Conservation (phyloP, 306 rosid genomes). For the Citrullus mucosospermus region DNA sequence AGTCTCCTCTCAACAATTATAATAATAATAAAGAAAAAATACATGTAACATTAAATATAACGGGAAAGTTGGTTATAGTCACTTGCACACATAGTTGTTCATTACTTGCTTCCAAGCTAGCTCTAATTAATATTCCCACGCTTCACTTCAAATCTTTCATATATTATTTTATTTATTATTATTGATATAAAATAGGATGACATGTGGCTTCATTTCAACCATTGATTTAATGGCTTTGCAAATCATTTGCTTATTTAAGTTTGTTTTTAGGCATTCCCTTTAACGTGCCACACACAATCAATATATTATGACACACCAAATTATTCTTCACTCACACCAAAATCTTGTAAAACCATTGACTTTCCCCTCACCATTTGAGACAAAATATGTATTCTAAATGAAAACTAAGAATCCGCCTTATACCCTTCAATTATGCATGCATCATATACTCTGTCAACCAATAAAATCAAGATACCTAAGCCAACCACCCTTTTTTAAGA, state of each 20-base stretch:
- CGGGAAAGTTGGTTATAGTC: slow-evolving; percentile 10
- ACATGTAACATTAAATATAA: slow-evolving; percentile 1
- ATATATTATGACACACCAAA: background rate
- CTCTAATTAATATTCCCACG: slow-evolving; percentile 3
- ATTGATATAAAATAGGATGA: background rate
- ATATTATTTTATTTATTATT: too few relatives aligned
- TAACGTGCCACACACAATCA: slow-evolving; percentile 7
- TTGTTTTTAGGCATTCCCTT: background rate
- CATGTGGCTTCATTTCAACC: background rate
- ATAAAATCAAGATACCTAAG: background rate
- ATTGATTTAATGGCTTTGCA: background rate
- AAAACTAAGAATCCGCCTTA: background rate
- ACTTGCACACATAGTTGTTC: slow-evolving; percentile 16
- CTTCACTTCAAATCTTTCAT: slow-evolving; percentile 5
- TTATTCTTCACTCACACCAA: background rate
- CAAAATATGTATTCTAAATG: background rate
- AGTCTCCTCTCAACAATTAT: background rate
- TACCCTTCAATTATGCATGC: background rate
- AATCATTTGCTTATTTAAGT: background rate
- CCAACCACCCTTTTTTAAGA: background rate
- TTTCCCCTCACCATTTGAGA: background rate
- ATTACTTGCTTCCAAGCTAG: slow-evolving; percentile 24
- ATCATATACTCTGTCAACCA: background rate
- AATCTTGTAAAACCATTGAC: slow-evolving; percentile 6
- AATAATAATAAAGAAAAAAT: background rate